Evolutionary conservation across 1,284 basidiomycete species (phyloP), one percentile per base, ranked within the genome.

Genomic region (Heliocybe sulcata): DNA sequence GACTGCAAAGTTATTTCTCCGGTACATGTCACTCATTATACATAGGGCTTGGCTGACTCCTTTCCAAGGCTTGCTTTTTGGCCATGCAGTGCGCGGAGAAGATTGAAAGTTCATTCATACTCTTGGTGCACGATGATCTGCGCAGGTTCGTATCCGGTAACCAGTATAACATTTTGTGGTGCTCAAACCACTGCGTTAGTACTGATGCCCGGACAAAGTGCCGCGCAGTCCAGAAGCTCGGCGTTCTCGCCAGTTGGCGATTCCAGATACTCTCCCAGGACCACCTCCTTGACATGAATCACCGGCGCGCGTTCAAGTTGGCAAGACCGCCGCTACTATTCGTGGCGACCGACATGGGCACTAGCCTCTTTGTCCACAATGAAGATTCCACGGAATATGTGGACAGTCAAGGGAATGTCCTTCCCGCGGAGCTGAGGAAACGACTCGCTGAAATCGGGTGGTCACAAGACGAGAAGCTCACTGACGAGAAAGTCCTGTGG

Each of bases 81-180:
- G 60, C 82, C 33, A 88, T 88, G 84, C 83, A 85, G 67, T 81
- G 80, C 60, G 84, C 83, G 0, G 87, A 90, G 65, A 87, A 80
- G 65, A 70, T 68, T 0, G 71, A 80, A 0, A 56, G 69, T 25
- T 74, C 79, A 19, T 69, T 84, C 38, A 57, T 76, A 10, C 67
- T 71, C 1, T 58, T 75, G 20, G 77, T 87, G n/a, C 75, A 81
- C 59, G 67, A 74, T 47, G 82, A 86, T 57, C 60, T 87, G 22
- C 72, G 70, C 35, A 82, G 78, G 85, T 85, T 59, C 45, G 71
- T 65, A 20, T 26, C 22, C 20, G 20, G n/a, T 3, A 12, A 33
- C 16, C 3, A 4, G 19, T 31, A 22, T 12, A 29, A 31, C 19
- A 14, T 29, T 26, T 20, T 26, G 10, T 29, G 27, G 26, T 47